Base-by-base conservation (phyloP, 345 rosid genomes). In the Gossypium raimondii region DNA sequence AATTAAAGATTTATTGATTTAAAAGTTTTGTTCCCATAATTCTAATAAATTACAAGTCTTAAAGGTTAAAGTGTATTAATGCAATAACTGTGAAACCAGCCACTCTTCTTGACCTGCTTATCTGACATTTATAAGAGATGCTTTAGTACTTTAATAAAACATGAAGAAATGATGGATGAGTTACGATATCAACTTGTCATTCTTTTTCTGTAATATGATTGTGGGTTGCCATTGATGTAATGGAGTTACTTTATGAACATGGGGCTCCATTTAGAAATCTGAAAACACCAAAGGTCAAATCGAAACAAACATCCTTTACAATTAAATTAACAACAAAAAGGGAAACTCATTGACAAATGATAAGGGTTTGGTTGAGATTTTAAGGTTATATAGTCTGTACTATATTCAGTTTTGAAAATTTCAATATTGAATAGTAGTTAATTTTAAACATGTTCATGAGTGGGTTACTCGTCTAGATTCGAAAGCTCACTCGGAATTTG, bases 291-390 rank as follows among this genome's bases (percentile, higher is more conserved):
- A 34, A 38, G 13, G 50, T 50, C 51, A 25, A 80, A 18, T 51
- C 29, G 11, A 61, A 44, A 16, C 7, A 7, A 41, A 59, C 24
- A 72, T n/a, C 9, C 48, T 10, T 34, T 18, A 1, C 11, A 44
- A n/a, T 34, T 34, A 34, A 34, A 50, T 34, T 55, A 22, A 34
- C 11, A 20, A 22, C 9, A 20, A 17, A 3, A 53, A 34, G 34
- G 29, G 47, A 47, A 38, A 48, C 17, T 43, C 45, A 9, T 17
- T 8, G 25, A 12, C 20, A 44, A 22, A 2, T 29, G 20, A 45
- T 29, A 56, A 56, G 67, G 87, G 74, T 11, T 75, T 5, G 17
- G 0, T 78, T 41, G 84, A 50, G 44, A 80, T 73, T 82, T 78
- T 2, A 50, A 29, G 55, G 12, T 34, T 34, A 34, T 5, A 34